Conservation (phyloP, 2,329 filamentous ascomycete species). For the Cladosporium oxysporum region DNA sequence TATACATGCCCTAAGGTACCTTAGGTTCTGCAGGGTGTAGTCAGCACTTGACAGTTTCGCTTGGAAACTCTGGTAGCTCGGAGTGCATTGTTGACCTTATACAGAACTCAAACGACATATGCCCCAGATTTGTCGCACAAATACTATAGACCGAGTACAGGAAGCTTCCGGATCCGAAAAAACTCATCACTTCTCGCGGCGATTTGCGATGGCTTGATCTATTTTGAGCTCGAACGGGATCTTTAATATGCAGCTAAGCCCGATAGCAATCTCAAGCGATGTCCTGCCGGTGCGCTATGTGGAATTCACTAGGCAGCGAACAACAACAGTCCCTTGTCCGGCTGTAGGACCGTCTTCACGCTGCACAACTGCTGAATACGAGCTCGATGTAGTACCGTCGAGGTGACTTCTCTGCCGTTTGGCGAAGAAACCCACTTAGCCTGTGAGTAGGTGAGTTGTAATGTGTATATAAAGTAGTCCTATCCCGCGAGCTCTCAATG, state of each 20-base stretch:
- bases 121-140: neutral
- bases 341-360: neutral
- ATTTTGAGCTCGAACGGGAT: slow-evolving; percentile 1
- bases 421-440: neutral
- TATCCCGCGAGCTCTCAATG: neutral
- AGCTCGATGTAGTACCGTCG: neutral
- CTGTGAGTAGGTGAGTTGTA: neutral
- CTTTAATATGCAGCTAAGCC: slow-evolving; percentile 1
- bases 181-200: neutral
- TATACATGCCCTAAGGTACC: neutral
- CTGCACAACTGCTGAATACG: neutral
- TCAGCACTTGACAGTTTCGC: neutral
- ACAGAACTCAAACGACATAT: neutral
- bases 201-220: slow-evolving; percentile 1
- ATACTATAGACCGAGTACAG: neutral
- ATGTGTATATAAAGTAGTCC: neutral
- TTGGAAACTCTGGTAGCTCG: neutral
- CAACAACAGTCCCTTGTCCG: slow-evolving; percentile 6
- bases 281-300: neutral
- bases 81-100: neutral
- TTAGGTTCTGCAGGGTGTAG: neutral
- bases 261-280: slow-evolving; percentile 5
- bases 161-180: neutral
- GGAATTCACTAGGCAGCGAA: slow-evolving; percentile 1
- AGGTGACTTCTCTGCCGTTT: neutral